A percentile compares a stretch with the other conserved stretches of the same genome.
These are phyloP conservation scores for Teratosphaeria destructans DNA, from an alignment of 2,329 filamentous ascomycete species.

Conservation along the genomic window DNA sequence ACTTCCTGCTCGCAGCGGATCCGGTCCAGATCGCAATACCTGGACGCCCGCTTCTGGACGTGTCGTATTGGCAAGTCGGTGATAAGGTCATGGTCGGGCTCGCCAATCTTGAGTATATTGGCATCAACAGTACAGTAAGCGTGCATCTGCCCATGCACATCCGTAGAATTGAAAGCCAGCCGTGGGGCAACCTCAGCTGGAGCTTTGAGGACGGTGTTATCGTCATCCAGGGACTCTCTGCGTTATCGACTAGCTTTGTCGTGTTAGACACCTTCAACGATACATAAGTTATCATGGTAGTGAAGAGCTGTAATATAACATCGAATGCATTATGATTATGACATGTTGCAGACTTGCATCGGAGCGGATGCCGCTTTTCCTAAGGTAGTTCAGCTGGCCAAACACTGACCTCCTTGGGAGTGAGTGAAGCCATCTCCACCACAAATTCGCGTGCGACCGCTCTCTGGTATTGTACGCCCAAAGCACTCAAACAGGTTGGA, in stretches of 20 bases:
- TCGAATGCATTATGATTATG: neutral
- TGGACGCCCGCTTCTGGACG: constrained; percentile 9
- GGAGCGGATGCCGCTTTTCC: no score
- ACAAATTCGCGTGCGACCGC: neutral
- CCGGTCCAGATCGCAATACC: constrained; percentile 11
- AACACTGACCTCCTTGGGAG: no score
- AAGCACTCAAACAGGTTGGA: no score
- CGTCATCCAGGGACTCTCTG: constrained; percentile 7
- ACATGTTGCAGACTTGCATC: no score
- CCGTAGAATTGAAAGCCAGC: constrained; percentile 9
- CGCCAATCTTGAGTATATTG: constrained; percentile 10
- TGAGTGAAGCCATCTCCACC: neutral
- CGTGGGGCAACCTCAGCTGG: constrained; percentile 16
- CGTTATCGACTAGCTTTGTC: constrained; percentile 15
- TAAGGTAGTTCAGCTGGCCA: no score
- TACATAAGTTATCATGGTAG: neutral
- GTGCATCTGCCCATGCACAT: constrained; percentile 11
- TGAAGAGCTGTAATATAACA: neutral
- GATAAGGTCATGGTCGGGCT: constrained; percentile 13
- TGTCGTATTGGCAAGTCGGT: constrained; percentile 14
- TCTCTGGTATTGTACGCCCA: no score
- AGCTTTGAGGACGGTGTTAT: constrained; percentile 6
- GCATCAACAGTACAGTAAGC: constrained; percentile 2
- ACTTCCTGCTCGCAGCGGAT: constrained; percentile 29
- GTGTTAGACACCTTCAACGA: constrained; percentile 6